Evolutionary conservation across 2,329 filamentous ascomycete genomes (phyloP), one percentile per base, ranked within the genome.

Genomic region (Diplodia scrobiculata): DNA sequence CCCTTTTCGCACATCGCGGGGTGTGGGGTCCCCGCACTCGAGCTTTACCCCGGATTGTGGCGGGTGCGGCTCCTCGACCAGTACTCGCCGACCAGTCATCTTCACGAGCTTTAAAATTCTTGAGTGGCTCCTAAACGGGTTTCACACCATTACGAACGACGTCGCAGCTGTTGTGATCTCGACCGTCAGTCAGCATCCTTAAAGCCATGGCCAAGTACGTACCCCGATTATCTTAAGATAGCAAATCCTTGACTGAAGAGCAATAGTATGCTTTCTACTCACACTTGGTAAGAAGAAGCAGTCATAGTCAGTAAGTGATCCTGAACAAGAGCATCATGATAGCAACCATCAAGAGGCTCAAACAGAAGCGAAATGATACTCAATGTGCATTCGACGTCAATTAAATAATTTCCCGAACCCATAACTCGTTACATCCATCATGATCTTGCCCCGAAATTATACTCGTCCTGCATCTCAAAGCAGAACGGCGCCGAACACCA

Each of bases 1-100:
- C 55, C 55, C 13, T 29, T 59, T 47, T 59, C 0, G 29, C 7
- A 9, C 29, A 5, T 32, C 47, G 55, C n/a, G 55, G 55, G 55
- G 41, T 60, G 55, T 48, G 55, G 55, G 41, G 55, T 21, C 55
- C 55, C 55, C 55, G 41, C 55, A 32, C 27, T 9, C 17, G 41
- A 25, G 38, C 36, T 32, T 45, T 17, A 32, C 25, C 55, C 41
- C 41, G 17, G 38, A 60, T 17, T 29, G 25, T 27, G 38, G 21
- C 55, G 41, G 9, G 6, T 9, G 7, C 17, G 21, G 19, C 25
- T 19, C 34, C 36, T 25, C 19, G 36, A 45, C 6, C 5, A 17
- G 14, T 7, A 25, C 13, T 2, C 9, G 13, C 21, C 9, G 54
- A 9, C 36, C 36, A 58, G 47, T 58, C 54, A 58, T 6, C 21